Evolutionary conservation across 371 early-diverging fungal genomes (phyloP), one percentile per base, ranked within the genome.

Genomic region (Capillidium heterosporum): DNA sequence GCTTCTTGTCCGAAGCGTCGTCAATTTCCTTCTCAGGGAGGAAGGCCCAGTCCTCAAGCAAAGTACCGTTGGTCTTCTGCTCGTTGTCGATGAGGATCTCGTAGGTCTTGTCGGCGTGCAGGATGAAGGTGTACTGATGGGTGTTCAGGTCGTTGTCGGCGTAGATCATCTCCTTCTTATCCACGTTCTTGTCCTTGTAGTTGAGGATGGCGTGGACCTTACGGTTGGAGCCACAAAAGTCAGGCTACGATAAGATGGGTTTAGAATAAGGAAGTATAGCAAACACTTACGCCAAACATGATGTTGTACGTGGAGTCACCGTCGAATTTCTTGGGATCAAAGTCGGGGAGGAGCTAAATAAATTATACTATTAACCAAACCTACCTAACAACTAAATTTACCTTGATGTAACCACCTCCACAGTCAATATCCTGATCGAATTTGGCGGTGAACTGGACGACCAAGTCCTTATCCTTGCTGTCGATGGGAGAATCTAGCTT

Each of bases 361-460:
- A 26, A 54, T 31, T 43, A 35, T 35, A 31, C 47, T n/a, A 17
- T 5, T n/a, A 19, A 63, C 52, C 1, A 61, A 64, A 17, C 81
- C 7, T 31, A 7, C 1, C 17, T 26, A 42, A 24, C 11, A 17
- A 13, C 4, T 17, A 41, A 28, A 39, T 19, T 64, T 61, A 94
- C 82, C 79, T 97, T 97, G 59, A 92, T 59, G 73, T 97, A 97
- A 52, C 95, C 91, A 55, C 98, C 98, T 62, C 95, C 95, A 75
- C 98, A 97, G 60, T 91, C 91, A 59, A 94, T 81, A 50, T 73
- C 73, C 63, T 89, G 81, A 64, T 95, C 94, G 56, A 91, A 82
- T 78, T 95, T 95, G 63, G 94, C 91, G 65, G 92, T 90, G 67
- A 88, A 92, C 73, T 95, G 95, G 57, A 92, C 71, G 32, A 96